Conservation (phyloP, 148 eudicot genomes). For the Drosera capensis region DNA sequence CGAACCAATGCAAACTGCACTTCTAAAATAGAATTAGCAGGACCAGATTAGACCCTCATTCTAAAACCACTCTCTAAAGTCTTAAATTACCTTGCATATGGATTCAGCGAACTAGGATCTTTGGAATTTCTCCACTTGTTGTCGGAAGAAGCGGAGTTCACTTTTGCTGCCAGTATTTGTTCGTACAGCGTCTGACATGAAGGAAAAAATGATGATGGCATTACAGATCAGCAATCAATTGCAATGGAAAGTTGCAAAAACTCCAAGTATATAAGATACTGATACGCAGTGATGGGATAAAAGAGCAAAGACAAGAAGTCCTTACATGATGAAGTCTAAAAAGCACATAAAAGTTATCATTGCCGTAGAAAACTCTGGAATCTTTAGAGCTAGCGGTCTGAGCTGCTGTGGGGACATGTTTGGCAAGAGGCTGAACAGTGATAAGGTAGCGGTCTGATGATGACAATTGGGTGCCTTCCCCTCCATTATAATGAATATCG, state of each 20-base stretch:
- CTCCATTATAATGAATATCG: constrained; percentile 25
- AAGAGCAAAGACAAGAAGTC: background rate
- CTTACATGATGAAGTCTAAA: constrained; percentile 83
- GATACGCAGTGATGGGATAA: background rate
- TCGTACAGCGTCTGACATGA: constrained; percentile 52
- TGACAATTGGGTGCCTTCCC: constrained; percentile 33
- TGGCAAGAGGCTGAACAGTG: constrained; percentile 66
- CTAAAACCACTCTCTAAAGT: too few relatives aligned
- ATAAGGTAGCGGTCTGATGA: constrained; percentile 37
- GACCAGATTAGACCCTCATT: too few relatives aligned
- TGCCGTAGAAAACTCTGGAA: constrained; percentile 62
- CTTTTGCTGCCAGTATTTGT: constrained; percentile 62
- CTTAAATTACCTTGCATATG: constrained; percentile 55
- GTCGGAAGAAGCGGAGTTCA: constrained; percentile 36
- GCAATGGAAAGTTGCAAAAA: background rate
- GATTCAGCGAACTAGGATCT: constrained; percentile 43
- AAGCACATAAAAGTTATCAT: constrained; percentile 63
- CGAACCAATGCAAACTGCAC: background rate
- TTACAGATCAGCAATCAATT: background rate
- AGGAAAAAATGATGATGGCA: background rate
- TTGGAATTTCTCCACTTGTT: constrained; percentile 42
- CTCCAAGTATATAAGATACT: background rate
- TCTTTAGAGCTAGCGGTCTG: constrained; percentile 25
- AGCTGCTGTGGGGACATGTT: constrained; percentile 28
- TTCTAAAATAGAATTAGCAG: too few relatives aligned